These are phyloP conservation scores for Skeletonema potamos DNA, from an alignment of 108 stramenopile genomes.

Conservation along the genomic window DNA sequence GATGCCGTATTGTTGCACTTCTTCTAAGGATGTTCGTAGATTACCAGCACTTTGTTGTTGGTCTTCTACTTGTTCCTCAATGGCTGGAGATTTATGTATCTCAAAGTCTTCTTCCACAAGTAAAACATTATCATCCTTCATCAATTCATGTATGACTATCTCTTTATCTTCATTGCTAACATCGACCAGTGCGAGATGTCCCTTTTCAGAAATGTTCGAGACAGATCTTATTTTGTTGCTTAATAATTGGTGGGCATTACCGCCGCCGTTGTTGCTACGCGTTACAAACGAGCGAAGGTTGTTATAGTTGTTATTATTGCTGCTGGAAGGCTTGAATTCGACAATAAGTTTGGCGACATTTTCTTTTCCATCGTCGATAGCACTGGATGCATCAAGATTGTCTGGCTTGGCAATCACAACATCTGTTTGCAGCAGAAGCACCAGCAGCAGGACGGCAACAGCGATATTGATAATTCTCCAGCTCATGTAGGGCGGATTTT, in stretches of 20 bases:
- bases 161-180: background rate
- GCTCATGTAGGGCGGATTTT: too few relatives aligned
- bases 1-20: constrained; percentile 25
- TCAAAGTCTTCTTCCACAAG: constrained; percentile 32
- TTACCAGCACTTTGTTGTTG: background rate
- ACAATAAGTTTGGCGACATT: background rate
- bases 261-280: background rate
- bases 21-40: constrained; percentile 3
- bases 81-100: background rate
- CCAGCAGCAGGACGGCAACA: background rate
- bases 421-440: background rate
- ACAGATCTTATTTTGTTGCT: background rate
- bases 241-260: background rate
- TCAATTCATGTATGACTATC: constrained; percentile 10
- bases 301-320: background rate
- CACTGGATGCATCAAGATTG: background rate
- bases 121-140: constrained; percentile 19
- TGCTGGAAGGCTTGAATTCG: background rate
- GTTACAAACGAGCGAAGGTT: background rate
- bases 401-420: background rate
- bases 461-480: background rate
- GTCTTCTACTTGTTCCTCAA: background rate
- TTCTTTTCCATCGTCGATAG: background rate
- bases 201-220: background rate
- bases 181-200: background rate